Evolutionary conservation across 345 rosid species (phyloP).

Genomic region (Lepidium aucheri): DNA sequence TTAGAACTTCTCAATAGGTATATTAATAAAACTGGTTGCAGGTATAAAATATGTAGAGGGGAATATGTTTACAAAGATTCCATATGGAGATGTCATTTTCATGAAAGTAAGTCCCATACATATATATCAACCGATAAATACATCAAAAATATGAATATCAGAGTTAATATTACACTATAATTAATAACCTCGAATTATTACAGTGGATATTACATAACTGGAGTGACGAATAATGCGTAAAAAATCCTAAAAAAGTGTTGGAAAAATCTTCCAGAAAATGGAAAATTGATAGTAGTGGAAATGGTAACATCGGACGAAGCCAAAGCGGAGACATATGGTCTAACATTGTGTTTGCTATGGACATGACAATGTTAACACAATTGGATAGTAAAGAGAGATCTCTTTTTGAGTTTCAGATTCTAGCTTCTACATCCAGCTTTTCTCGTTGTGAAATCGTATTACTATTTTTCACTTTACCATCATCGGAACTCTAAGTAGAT

Average conservation of each 20-base stretch:
- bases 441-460: conserved; percentile 2
- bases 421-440: conserved; percentile 28
- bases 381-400: conserved; percentile 37
- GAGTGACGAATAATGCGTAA: conserved; percentile 30
- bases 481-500: not conserved
- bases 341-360: conserved; percentile 24
- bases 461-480: not conserved
- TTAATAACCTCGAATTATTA: not conserved
- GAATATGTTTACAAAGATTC: conserved; percentile 46
- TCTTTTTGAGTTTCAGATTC: conserved; percentile 21
- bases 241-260: conserved; percentile 32
- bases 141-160: not conserved
- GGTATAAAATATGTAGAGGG: conserved; percentile 30
- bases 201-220: too few species aligned
- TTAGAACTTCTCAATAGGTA: too few species aligned
- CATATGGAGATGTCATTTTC: conserved; percentile 66
- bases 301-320: conserved; percentile 23
- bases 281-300: conserved; percentile 34
- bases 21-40: not conserved
- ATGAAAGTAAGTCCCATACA: conserved; percentile 43
- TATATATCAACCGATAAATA: not conserved
- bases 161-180: not conserved
- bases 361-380: conserved; percentile 31
- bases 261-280: conserved; percentile 25
- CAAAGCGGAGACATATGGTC: conserved; percentile 4